phyloP scores from a whole-genome alignment of 495 filamentous ascomycete species.

The Amphirosellinia nigrospora region DNA sequence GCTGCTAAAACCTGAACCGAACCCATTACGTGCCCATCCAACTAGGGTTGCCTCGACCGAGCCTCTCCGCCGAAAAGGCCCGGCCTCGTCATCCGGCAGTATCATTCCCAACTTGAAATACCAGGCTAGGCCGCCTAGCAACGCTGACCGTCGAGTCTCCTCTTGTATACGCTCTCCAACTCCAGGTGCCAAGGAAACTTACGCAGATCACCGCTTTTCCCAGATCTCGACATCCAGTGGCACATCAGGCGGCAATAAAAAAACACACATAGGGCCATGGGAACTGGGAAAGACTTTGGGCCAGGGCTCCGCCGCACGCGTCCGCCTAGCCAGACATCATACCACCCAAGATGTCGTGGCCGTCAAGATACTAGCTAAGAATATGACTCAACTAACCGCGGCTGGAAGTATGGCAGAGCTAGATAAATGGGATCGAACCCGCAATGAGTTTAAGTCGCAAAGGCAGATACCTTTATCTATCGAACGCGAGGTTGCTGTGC shows the following conservation, averaged over 20 bases:
- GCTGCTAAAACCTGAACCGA: constrained; percentile 16
- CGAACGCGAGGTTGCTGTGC: constrained; percentile 91
- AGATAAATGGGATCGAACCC: constrained; percentile 55
- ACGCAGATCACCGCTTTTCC: constrained; percentile 70
- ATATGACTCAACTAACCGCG: constrained; percentile 69
- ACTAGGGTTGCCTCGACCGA: constrained; percentile 27
- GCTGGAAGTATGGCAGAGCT: constrained; percentile 79
- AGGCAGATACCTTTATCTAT: constrained; percentile 82
- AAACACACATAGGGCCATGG: constrained; percentile 89
- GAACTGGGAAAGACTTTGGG: constrained; percentile 85
- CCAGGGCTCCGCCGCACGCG: constrained; percentile 81
- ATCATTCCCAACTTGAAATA: constrained; percentile 29
- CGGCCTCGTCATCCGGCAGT: constrained; percentile 16
- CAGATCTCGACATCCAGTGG: constrained; percentile 73
- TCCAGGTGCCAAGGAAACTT: constrained; percentile 47
- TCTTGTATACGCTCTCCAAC: constrained; percentile 42
- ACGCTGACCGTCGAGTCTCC: constrained; percentile 24
- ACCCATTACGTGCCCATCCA: constrained; percentile 37
- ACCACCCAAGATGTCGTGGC: constrained; percentile 78
- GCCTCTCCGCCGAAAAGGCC: constrained; percentile 13
- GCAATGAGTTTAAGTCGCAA: constrained; percentile 58
- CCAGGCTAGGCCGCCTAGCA: constrained; percentile 14
- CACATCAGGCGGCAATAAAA: constrained; percentile 65
- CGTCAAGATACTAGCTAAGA: constrained; percentile 91
- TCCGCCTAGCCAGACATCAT: constrained; percentile 80